Conservation (phyloP, 202 grass and related monocot genomes). For the Miscanthus sacchariflorus region DNA sequence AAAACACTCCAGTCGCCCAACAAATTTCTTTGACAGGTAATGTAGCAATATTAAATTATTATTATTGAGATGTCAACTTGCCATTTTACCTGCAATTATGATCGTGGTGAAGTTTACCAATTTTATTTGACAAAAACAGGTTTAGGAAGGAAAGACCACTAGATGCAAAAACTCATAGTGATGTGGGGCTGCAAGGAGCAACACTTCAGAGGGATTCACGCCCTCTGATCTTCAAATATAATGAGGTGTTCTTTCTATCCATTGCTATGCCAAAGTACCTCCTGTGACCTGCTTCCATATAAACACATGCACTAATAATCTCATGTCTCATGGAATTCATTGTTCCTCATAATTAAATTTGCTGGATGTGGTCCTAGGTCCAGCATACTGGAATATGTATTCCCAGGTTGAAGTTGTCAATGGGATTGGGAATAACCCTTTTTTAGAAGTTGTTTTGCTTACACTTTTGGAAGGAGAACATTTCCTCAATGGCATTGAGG, state of each 20-base stretch:
- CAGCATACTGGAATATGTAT: background rate
- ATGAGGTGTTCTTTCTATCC: slow-evolving; percentile 65
- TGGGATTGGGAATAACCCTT: background rate
- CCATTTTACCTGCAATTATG: slow-evolving; percentile 38
- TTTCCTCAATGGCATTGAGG: background rate
- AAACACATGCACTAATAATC: slow-evolving; percentile 14
- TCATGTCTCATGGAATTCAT: background rate
- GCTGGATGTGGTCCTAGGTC: background rate
- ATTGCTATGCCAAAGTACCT: slow-evolving; percentile 2
- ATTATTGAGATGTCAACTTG: slow-evolving; percentile 10
- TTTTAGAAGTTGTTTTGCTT: background rate
- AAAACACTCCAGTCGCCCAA: slow-evolving; percentile 53
- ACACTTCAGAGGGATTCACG: slow-evolving; percentile 78
- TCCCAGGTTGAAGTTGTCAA: background rate
- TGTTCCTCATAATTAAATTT: background rate
- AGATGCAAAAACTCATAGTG: slow-evolving; percentile 47
- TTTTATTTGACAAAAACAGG: slow-evolving; percentile 57
- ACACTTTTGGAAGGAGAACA: background rate
- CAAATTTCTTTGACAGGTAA: slow-evolving; percentile 89
- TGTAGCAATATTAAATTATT: background rate
- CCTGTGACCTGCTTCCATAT: background rate
- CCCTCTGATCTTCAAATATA: slow-evolving; percentile 95
- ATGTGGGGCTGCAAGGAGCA: slow-evolving; percentile 46
- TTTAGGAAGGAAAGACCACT: slow-evolving; percentile 74
- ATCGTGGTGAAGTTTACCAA: slow-evolving; percentile 27